Percentiles rank a stretch among this genome's conserved stretches.
These are phyloP conservation scores for Solanum arcanum DNA, from an alignment of 257 asterid genomes.

Conservation along the genomic window DNA sequence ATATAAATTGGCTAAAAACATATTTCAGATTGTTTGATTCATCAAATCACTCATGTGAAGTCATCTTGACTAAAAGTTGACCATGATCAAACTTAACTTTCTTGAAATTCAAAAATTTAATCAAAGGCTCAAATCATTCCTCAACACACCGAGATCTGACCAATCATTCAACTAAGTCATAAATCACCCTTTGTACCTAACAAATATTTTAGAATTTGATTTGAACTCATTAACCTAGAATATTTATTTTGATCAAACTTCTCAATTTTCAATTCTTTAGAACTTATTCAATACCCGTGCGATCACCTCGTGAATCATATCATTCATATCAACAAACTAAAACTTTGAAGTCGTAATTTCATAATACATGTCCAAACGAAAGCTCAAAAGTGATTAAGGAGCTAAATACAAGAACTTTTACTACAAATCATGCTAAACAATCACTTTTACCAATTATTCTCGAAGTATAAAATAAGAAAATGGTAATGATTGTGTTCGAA, in stretches of 20 bases:
- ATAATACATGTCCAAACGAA: no score
- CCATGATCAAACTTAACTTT: background rate
- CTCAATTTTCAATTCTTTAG: background rate
- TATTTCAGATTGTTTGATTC: no score
- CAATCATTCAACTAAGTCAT: no score
- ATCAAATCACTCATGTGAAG: background rate
- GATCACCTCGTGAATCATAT: background rate
- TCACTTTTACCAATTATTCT: background rate
- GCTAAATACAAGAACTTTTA: background rate
- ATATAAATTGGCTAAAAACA: background rate
- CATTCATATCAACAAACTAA: background rate
- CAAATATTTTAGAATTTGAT: no score
- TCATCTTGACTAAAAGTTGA: background rate
- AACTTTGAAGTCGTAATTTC: background rate
- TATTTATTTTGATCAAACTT: background rate
- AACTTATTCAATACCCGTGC: background rate
- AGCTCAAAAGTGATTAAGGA: background rate
- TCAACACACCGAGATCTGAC: background rate
- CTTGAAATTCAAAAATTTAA: no score
- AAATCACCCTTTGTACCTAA: no score
- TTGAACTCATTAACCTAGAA: background rate
- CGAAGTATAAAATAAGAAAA: background rate
- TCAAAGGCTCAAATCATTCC: background rate
- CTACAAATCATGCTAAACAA: background rate
- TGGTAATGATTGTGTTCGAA: background rate